Evolutionary conservation across 1,284 basidiomycete genomes (phyloP), one percentile per base, ranked within the genome.

Genomic region (Polyporus tsugae): DNA sequence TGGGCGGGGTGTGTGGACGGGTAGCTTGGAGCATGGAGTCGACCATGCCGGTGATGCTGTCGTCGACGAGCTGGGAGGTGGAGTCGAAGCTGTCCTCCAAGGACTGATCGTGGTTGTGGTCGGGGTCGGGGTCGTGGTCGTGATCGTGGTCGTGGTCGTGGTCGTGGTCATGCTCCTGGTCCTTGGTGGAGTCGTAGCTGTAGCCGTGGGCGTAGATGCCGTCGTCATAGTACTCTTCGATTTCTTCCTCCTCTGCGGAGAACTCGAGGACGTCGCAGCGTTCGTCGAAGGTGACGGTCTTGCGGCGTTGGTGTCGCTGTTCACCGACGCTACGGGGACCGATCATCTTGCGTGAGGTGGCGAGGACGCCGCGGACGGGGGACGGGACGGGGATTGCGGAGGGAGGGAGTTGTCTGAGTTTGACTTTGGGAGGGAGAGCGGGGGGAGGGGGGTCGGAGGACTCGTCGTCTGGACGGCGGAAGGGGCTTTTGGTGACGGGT

Each of bases 251-350:
- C 22, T 88, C 87, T 19, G 85, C 81, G 68, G 94, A 91, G 77
- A 95, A 95, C 78, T 97, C 95, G 67, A 97, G 83, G 35, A 98
- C 95, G 73, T 97, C 95, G 72, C 94, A 95, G 9, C 90, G 86
- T 73, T 93, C 90, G 78, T 95, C 88, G 74, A 95, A 98, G 0
- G 91, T 95, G 60, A 98, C 96, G 0, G 91, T 96, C 80, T 96
- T 93, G 71, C 89, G 82, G 46, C 85, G 85, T 75, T 85, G 87
- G 66, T 85, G 85, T 76, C 79, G 87, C 65, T 79, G 76, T n/a
- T 70, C 83, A 0, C 90, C 92, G 59, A 84, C 86, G 2, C 86
- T 79, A 38, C 94, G 89, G 5, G 95, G 95, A 2, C 95, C 96
- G 73, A 93, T 91, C 63, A 96, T 86, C 44, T 95, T 88, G 72